Evolutionary conservation across 139 green algal species (phyloP).

Genomic region (Astrephomene gubernaculifera): DNA sequence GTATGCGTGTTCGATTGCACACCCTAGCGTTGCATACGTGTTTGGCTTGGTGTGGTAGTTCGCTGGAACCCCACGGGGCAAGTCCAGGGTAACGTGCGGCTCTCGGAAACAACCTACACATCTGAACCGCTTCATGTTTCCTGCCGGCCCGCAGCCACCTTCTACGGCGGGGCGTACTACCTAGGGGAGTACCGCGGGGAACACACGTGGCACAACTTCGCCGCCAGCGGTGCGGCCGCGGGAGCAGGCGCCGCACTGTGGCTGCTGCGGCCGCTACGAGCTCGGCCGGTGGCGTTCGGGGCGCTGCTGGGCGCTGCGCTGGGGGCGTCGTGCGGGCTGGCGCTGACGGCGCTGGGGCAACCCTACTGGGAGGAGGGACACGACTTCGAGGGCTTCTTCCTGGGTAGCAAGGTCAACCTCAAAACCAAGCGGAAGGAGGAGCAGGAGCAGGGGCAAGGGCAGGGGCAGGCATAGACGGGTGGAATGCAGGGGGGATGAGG

Average conservation of each 20-base stretch:
- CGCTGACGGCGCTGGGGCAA: conserved; percentile 23
- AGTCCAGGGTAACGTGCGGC: too few relatives aligned
- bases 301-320: conserved; percentile 38
- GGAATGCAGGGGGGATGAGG: neutral
- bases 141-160: conserved; percentile 18
- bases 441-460: neutral
- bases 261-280: conserved; percentile 42
- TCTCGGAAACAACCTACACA: too few relatives aligned
- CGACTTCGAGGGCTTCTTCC: conserved; percentile 60
- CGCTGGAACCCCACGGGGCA: too few relatives aligned
- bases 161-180: conserved; percentile 60
- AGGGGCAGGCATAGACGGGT: neutral
- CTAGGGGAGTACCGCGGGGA: conserved; percentile 41
- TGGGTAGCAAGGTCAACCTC: conserved; percentile 35
- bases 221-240: conserved; percentile 42
- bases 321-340: conserved; percentile 3
- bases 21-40: too few relatives aligned
- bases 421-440: conserved; percentile 20
- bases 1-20: too few relatives aligned
- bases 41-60: too few relatives aligned
- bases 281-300: conserved; percentile 46
- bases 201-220: conserved; percentile 57
- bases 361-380: conserved; percentile 54
- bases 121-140: too few relatives aligned
- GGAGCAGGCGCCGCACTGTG: conserved; percentile 32